Evolutionary conservation across 2,329 filamentous ascomycete genomes (phyloP).

Genomic region (Pleoardoris graminearum): DNA sequence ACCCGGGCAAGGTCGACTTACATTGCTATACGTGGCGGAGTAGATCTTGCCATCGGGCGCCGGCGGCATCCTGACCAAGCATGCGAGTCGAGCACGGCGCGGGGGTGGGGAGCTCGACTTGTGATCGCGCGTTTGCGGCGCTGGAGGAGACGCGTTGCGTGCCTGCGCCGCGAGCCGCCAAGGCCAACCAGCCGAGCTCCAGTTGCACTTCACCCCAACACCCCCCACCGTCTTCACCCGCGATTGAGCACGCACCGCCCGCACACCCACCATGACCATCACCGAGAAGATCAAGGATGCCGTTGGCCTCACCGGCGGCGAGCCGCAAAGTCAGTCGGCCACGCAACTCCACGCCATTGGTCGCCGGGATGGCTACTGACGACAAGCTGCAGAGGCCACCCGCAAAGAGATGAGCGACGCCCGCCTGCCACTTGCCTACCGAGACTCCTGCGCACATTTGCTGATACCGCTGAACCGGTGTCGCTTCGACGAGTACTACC

Average conservation of each 20-base stretch:
- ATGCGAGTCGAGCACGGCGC: not conserved
- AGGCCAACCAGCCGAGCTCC: constrained; percentile 9
- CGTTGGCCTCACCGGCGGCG: constrained; percentile 49
- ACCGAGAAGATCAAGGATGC: constrained; percentile 53
- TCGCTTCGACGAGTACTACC: constrained; percentile 86
- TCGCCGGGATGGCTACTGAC: constrained; percentile 33
- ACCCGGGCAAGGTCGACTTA: constrained; percentile 27
- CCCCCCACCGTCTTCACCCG: constrained; percentile 16
- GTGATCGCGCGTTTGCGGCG: not conserved
- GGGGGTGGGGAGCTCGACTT: constrained; percentile 1
- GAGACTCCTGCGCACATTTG: constrained; percentile 93
- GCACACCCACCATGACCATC: constrained; percentile 44
- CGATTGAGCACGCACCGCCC: constrained; percentile 27
- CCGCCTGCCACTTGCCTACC: constrained; percentile 83
- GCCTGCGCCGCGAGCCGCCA: not conserved
- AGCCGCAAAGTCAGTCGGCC: constrained; percentile 35
- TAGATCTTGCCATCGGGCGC: constrained; percentile 57
- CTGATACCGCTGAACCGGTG: constrained; percentile 95
- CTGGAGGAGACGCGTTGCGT: not conserved
- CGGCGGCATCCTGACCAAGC: constrained; percentile 38
- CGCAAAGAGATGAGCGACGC: constrained; percentile 94
- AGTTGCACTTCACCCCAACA: constrained; percentile 8
- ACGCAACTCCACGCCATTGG: constrained; percentile 24
- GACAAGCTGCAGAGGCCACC: constrained; percentile 65
- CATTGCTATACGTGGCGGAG: constrained; percentile 68